Evolutionary conservation across 1,284 basidiomycete species (phyloP).

Genomic region (Volvariella volvacea): DNA sequence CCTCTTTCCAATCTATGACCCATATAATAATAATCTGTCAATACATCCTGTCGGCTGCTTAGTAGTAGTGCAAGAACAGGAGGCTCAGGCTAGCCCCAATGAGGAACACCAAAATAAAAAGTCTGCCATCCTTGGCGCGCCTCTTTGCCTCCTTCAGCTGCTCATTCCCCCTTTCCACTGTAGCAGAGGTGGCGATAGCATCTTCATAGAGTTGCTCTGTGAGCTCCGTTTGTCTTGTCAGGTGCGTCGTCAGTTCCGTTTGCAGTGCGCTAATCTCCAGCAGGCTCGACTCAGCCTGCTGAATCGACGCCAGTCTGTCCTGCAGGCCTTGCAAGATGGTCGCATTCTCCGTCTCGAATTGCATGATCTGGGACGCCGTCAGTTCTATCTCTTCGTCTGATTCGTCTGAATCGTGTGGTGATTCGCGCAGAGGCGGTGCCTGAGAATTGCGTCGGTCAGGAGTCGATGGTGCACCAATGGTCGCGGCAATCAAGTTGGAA

Average conservation of each 20-base stretch:
- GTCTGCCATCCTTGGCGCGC: conserved; percentile 74
- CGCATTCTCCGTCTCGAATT: conserved; percentile 88
- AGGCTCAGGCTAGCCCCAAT: conserved; percentile 81
- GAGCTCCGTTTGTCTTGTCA: conserved; percentile 83
- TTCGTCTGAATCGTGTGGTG: conserved; percentile 37
- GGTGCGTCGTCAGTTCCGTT: conserved; percentile 80
- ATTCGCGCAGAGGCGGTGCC: conserved; percentile 27
- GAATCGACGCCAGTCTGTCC: conserved; percentile 78
- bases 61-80: conserved; percentile 85
- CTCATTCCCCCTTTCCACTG: conserved; percentile 81
- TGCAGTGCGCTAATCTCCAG: conserved; percentile 89
- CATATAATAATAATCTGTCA: neutral
- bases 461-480: conserved; percentile 45
- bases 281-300: conserved; percentile 82
- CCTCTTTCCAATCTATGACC: neutral
- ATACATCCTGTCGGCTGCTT: conserved; percentile 12
- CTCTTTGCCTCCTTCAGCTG: conserved; percentile 81
- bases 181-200: conserved; percentile 75
- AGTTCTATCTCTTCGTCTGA: conserved; percentile 74
- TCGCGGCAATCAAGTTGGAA: conserved; percentile 54
- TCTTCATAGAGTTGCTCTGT: conserved; percentile 88
- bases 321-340: conserved; percentile 77
- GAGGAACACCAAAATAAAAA: conserved; percentile 82
- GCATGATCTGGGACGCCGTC: conserved; percentile 78
- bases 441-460: conserved; percentile 16